Evolutionary conservation across 495 filamentous ascomycete genomes (phyloP).

Genomic region (Hypoxylon perforatum): DNA sequence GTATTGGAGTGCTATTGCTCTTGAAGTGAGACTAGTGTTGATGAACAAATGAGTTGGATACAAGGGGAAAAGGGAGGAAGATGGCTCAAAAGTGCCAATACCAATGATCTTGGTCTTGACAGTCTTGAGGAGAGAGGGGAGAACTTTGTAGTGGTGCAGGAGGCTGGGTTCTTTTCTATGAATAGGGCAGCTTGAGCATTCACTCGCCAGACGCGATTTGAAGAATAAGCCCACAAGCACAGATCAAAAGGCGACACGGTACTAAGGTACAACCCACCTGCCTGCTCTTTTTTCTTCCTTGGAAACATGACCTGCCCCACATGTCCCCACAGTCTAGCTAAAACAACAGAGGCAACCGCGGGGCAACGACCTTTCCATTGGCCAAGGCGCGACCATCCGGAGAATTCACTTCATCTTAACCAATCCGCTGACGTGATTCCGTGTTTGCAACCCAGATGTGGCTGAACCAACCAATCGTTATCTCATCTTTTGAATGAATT

Average conservation of each 20-base stretch:
- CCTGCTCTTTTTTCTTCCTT: slow-evolving; percentile 32
- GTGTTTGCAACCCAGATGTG: slow-evolving; percentile 19
- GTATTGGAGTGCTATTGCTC: slow-evolving; percentile 35
- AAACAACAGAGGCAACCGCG: slow-evolving; percentile 61
- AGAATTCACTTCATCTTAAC: slow-evolving; percentile 21
- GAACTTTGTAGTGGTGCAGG: slow-evolving; percentile 19
- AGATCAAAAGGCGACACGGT: slow-evolving; percentile 13
- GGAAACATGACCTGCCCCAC: slow-evolving; percentile 36
- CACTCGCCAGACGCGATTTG: slow-evolving; percentile 31
- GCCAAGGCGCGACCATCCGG: slow-evolving; percentile 23
- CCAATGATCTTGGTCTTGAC: background rate
- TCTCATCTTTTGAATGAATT: background rate
- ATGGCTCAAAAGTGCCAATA: slow-evolving; percentile 41
- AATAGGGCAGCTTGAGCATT: slow-evolving; percentile 1
- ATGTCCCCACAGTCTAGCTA: slow-evolving; percentile 28
- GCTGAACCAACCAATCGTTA: slow-evolving; percentile 24
- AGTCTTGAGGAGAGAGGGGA: slow-evolving; percentile 9
- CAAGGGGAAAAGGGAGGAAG: slow-evolving; percentile 30
- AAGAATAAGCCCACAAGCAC: slow-evolving; percentile 1
- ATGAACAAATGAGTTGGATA: background rate
- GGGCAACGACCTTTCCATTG: slow-evolving; percentile 60
- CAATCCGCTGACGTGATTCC: slow-evolving; percentile 49
- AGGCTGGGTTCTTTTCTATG: slow-evolving; percentile 7
- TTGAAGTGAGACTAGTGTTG: slow-evolving; percentile 23
- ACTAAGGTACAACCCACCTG: slow-evolving; percentile 18